phyloP scores from a whole-genome alignment of 2,329 filamentous ascomycete species.

The Tolypocladium sp. region DNA sequence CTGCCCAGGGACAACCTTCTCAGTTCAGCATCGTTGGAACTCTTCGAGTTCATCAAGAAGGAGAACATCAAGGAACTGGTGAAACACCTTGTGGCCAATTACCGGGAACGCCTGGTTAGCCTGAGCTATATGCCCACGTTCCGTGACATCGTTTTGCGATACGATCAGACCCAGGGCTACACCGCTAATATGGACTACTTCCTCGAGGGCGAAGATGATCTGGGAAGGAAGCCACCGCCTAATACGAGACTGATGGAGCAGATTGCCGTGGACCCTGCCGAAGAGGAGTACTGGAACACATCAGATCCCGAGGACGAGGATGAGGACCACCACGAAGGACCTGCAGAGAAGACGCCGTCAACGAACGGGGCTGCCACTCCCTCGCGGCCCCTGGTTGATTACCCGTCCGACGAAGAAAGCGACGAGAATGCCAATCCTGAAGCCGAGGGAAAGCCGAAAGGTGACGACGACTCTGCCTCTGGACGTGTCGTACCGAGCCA shows the following conservation, averaged over 20 bases:
- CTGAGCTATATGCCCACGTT: constrained; percentile 85
- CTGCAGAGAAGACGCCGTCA: constrained; percentile 22
- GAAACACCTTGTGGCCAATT: constrained; percentile 74
- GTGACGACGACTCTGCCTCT: constrained; percentile 22
- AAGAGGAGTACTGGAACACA: constrained; percentile 91
- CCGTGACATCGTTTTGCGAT: constrained; percentile 61
- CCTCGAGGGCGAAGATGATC: constrained; percentile 58
- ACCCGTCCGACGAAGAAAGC: constrained; percentile 82
- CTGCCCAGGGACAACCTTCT: constrained; percentile 89
- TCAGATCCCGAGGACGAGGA: constrained; percentile 80
- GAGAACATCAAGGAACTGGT: constrained; percentile 76
- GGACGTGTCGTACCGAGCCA: constrained; percentile 14
- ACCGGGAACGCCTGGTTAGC: constrained; percentile 64
- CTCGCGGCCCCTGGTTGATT: constrained; percentile 75
- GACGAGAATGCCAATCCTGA: constrained; percentile 49
- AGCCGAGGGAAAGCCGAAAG: constrained; percentile 17
- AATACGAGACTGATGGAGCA: constrained; percentile 63
- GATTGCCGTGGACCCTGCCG: constrained; percentile 60
- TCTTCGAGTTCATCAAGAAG: constrained; percentile 84
- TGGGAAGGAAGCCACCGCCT: constrained; percentile 30
- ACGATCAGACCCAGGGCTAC: constrained; percentile 69
- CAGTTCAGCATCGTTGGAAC: constrained; percentile 86
- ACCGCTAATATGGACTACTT: constrained; percentile 61
- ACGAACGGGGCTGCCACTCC: constrained; percentile 56
- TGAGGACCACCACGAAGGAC: constrained; percentile 21